Base-by-base conservation (phyloP, 345 rosid species). In the Citrus cavaleriei region DNA sequence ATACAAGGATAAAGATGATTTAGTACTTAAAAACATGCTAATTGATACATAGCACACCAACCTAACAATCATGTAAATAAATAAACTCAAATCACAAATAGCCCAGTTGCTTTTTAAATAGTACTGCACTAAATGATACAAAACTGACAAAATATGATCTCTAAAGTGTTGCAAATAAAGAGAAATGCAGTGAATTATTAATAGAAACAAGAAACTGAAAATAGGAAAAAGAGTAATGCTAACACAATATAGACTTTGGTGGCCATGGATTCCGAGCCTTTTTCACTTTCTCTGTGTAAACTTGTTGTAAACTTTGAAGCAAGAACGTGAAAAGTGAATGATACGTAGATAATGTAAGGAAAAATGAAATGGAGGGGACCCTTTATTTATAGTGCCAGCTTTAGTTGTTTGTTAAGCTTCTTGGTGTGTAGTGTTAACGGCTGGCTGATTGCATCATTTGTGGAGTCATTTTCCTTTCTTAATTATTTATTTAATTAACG, bases 201-300 rank as follows among this genome's bases (percentile, higher is more conserved):
- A 58, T 1, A 46, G 12, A 66, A 21, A 59, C 10, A 57, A 37
- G 37, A 27, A 22, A 65, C 13, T 4, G n/a, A 75, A 4, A 21
- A 34, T 28, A 38, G 70, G 34, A 25, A 70, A 30, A 35, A 64
- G 46, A 25, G 58, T 6, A 4, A 51, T 64, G 81, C 79, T 85
- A 83, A 91, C 95, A 91, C 85, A 72, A 91, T 79, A 74, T 88
- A 90, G 75, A 91, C 78, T 84, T 88, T 88, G 54, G 87, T 38
- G 35, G 91, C 95, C 93, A 90, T 91, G 76, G 85, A 74, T 68
- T 73, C 78, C 19, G 65, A 60, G 68, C 42, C n/a, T 25, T 61
- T 5, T 46, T 46, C 51, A 12, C 51, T 46, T 46, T 46, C 51
- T 46, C 5, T 46, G 51, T 3, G 51, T 3, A 16, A 46, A 46